These are phyloP conservation scores for Dendrobium officinale DNA, from an alignment of 106 monocot genomes.

Conservation along the genomic window DNA sequence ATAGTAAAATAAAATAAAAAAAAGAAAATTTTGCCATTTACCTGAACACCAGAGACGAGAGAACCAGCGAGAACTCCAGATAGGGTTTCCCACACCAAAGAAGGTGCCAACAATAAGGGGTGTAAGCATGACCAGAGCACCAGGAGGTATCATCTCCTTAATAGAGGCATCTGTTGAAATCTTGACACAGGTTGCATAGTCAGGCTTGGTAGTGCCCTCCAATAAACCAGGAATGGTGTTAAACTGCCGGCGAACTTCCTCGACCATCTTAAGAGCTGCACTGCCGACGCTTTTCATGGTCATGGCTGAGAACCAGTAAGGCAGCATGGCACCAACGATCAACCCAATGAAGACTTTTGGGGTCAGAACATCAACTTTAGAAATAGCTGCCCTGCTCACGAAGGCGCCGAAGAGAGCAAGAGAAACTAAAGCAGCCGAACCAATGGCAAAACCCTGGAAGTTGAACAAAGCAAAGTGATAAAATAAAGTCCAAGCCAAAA, in stretches of 20 bases:
- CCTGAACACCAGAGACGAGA: slow-evolving; percentile 76
- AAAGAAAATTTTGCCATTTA: neutral
- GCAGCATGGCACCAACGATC: slow-evolving; percentile 69
- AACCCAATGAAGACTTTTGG: slow-evolving; percentile 72
- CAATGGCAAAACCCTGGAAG: slow-evolving; percentile 69
- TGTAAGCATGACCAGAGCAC: slow-evolving; percentile 73
- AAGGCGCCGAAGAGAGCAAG: slow-evolving; percentile 78
- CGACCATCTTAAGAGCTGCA: slow-evolving; percentile 76
- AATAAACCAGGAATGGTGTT: slow-evolving; percentile 62
- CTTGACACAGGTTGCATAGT: slow-evolving; percentile 77
- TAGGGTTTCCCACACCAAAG: slow-evolving; percentile 73
- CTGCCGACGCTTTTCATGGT: slow-evolving; percentile 78
- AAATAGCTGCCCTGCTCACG: slow-evolving; percentile 54
- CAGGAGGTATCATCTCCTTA: slow-evolving; percentile 91
- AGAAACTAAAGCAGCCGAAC: slow-evolving; percentile 68
- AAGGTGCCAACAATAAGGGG: slow-evolving; percentile 75
- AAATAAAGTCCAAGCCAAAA: too few relatives aligned
- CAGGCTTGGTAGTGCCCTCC: slow-evolving; percentile 66
- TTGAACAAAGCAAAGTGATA: neutral
- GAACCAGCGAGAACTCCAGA: slow-evolving; percentile 65
- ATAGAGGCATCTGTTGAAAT: slow-evolving; percentile 82
- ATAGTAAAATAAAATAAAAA: too few relatives aligned
- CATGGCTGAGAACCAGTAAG: slow-evolving; percentile 87
- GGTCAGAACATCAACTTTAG: slow-evolving; percentile 45
- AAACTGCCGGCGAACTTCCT: slow-evolving; percentile 78